phyloP scores from a whole-genome alignment of 2,329 filamentous ascomycete genomes.

The Cercospora zeina region DNA sequence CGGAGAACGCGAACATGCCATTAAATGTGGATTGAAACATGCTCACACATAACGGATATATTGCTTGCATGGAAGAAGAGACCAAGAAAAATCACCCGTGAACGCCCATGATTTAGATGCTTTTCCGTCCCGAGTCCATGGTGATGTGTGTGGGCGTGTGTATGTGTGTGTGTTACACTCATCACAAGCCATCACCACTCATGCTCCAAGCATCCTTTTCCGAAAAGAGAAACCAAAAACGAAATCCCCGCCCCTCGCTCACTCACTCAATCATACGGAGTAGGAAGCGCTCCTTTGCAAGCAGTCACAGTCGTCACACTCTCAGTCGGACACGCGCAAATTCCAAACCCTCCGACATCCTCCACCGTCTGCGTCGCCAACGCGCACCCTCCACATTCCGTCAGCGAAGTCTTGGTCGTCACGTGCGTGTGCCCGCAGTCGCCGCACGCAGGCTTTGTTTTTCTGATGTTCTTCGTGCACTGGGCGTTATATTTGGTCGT shows the following conservation, averaged over 20 bases:
- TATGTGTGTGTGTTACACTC: too few relatives aligned
- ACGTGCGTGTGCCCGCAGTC: slow-evolving; percentile 22
- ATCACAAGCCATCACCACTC: not conserved
- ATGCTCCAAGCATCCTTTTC: not conserved
- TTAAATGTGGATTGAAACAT: not conserved
- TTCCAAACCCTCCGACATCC: slow-evolving; percentile 13
- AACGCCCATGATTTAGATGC: not conserved
- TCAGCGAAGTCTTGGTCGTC: slow-evolving; percentile 17
- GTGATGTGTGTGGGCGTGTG: not conserved
- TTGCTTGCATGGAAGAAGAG: not conserved
- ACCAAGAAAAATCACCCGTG: too few relatives aligned
- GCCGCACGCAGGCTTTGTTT: slow-evolving; percentile 13
- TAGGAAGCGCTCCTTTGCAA: not conserved
- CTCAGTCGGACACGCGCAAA: slow-evolving; percentile 22
- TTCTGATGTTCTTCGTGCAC: slow-evolving; percentile 13
- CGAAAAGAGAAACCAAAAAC: not conserved
- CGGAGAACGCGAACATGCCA: not conserved
- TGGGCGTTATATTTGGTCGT: slow-evolving; percentile 3
- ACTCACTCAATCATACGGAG: not conserved
- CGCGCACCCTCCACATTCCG: slow-evolving; percentile 19
- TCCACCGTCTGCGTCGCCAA: slow-evolving; percentile 17
- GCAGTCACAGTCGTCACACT: slow-evolving; percentile 15
- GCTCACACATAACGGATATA: not conserved
- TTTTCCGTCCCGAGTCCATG: not conserved
- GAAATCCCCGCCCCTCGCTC: not conserved